A percentile compares a stretch with the other conserved stretches of the same genome.
These are phyloP conservation scores for Zangia roseola DNA, from an alignment of 768 basidiomycete species.

Conservation along the genomic window DNA sequence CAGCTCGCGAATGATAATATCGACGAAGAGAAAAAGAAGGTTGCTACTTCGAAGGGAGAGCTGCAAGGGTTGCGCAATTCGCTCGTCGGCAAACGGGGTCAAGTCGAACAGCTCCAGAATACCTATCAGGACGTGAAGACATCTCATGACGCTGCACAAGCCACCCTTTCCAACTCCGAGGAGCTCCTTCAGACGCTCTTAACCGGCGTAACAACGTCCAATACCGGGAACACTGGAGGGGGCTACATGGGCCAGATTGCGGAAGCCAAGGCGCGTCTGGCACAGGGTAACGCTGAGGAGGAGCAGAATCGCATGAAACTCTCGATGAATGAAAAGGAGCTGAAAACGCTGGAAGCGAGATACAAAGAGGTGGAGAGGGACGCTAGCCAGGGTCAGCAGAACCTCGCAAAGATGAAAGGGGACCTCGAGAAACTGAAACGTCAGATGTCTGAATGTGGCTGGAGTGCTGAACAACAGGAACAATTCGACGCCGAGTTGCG, in stretches of 20 bases:
- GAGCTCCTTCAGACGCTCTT: conserved; percentile 94
- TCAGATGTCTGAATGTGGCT: conserved; percentile 60
- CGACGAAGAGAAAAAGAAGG: conserved; percentile 70
- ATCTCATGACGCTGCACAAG: conserved; percentile 58
- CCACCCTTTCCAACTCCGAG: conserved; percentile 70
- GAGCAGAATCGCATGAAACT: conserved; percentile 79
- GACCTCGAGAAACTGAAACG: conserved; percentile 57
- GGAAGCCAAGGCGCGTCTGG: conserved; percentile 70
- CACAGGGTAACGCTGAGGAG: conserved; percentile 80
- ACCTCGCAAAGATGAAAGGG: conserved; percentile 55
- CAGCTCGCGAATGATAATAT: conserved; percentile 78
- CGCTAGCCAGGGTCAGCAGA: conserved; percentile 71
- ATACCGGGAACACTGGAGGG: conserved; percentile 67
- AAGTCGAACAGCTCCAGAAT: conserved; percentile 54
- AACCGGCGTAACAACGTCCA: conserved; percentile 81
- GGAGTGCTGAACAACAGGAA: conserved; percentile 75
- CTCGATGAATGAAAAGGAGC: conserved; percentile 73
- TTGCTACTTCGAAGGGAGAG: conserved; percentile 51
- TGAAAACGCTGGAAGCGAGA: conserved; percentile 69
- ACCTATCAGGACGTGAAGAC: conserved; percentile 66
- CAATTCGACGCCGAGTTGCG: conserved; percentile 50
- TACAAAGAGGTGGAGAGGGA: conserved; percentile 87
- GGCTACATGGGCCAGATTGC: conserved; percentile 98
- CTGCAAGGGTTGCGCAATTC: conserved; percentile 60
- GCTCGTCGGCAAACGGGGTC: conserved; percentile 54